These are phyloP conservation scores for Taiozyma onychis DNA, from an alignment of 1,139 yeast genomes.

Conservation along the genomic window DNA sequence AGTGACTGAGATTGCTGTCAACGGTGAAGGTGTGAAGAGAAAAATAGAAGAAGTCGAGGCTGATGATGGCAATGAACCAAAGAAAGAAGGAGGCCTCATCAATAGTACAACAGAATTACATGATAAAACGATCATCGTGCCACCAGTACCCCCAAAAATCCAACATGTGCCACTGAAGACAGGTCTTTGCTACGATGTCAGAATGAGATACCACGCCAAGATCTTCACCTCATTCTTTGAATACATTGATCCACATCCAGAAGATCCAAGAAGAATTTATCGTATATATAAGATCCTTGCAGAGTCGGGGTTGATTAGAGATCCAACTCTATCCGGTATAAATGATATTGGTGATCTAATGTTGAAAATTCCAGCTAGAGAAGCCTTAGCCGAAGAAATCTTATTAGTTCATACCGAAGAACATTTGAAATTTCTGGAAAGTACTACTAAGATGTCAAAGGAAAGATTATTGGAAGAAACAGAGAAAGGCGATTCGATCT, in stretches of 20 bases:
- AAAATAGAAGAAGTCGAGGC: constrained; percentile 17
- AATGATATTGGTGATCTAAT: constrained; percentile 84
- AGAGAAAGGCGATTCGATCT: constrained; percentile 90
- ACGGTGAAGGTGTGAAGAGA: constrained; percentile 10
- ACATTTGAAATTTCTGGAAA: constrained; percentile 70
- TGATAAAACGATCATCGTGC: constrained; percentile 44
- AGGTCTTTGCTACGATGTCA: constrained; percentile 91
- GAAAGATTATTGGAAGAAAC: constrained; percentile 79
- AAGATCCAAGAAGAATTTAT: constrained; percentile 94
- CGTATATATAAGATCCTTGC: constrained; percentile 90
- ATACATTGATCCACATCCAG: constrained; percentile 98
- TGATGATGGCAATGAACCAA: constrained; percentile 2
- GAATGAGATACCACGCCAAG: constrained; percentile 97
- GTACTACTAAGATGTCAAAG: constrained; percentile 74
- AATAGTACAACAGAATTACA: not conserved
- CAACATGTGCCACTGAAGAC: constrained; percentile 72
- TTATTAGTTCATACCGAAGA: constrained; percentile 78
- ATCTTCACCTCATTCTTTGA: constrained; percentile 88
- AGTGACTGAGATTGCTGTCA: not conserved
- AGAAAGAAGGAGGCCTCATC: constrained; percentile 4
- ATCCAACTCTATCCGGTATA: constrained; percentile 73
- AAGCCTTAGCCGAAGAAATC: constrained; percentile 83
- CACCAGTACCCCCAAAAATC: constrained; percentile 37
- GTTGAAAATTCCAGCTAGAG: constrained; percentile 86
- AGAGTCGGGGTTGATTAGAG: constrained; percentile 85